Base-by-base conservation (phyloP, 1,284 basidiomycete genomes). In the Apiotrichum laibachii region DNA sequence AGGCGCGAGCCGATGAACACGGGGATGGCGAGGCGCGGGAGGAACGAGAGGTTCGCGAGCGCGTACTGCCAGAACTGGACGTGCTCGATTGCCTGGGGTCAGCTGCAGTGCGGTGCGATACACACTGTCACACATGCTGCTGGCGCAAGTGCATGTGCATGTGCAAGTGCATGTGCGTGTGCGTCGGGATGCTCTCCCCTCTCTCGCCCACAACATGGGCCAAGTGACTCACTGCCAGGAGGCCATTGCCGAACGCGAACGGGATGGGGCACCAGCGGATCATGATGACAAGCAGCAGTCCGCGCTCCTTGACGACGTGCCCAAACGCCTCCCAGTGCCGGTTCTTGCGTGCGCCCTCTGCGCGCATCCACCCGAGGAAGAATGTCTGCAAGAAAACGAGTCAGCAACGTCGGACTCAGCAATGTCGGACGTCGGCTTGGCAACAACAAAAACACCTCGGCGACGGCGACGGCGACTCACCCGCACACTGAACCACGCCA, bases 1-100 rank as follows among this genome's bases (percentile, higher is more conserved):
- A 79, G 67, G 8, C 77, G 67, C 16, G 74, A 76, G 40, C 77
- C 77, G 43, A 79, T 76, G 61, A 79, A 77, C 6, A 79, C 74
- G 15, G 73, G 72, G 37, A 79, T 70, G 45, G 73, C 54, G 12
- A 77, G 69, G 13, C 72, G 68, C 33, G 75, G 75, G 50, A 68
- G 62, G 52, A 71, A 68, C 2, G 63, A 75, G 72, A 75, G 43
- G 60, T 68, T 77, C 16, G 77, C 74, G 8, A 79, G 54, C 66
- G 76, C 72, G 66, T 67, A 77, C 34, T 75, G 72, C 66, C 68
- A 70, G 53, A 77, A 71, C 50, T 68, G 67, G 60, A 77, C 72
- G 19, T 71, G 71, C n/a, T 77, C 74, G 45, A 77, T 75, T 2
- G 73, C 74, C 75, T 77, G 53, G 3, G 7, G 53, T 56, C 46